Evolutionary conservation across 2,329 filamentous ascomycete species (phyloP).

Genomic region (Monosporascus sp.): DNA sequence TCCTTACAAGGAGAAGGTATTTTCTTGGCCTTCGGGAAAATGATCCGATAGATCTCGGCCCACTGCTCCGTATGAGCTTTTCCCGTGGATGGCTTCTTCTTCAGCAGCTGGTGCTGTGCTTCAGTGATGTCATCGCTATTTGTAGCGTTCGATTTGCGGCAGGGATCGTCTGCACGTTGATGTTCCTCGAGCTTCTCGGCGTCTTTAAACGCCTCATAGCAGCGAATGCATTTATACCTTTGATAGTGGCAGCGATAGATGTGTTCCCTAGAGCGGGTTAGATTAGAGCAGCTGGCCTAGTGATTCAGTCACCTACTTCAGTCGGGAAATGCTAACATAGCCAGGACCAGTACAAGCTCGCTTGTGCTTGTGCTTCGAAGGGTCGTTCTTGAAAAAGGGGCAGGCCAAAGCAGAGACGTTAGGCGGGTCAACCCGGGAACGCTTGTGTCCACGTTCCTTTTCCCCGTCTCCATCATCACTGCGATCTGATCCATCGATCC

Average conservation of each 20-base stretch:
- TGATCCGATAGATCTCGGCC: slow-evolving; percentile 4
- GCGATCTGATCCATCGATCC: slow-evolving; percentile 1
- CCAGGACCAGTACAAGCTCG: slow-evolving; percentile 5
- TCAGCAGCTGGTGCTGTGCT: slow-evolving; percentile 1
- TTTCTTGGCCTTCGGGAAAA: slow-evolving; percentile 1
- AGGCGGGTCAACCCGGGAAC: neutral
- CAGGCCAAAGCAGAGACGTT: slow-evolving; percentile 1
- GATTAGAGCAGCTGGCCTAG: neutral
- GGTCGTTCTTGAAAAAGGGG: slow-evolving; percentile 4
- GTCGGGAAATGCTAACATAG: neutral
- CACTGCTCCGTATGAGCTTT: neutral
- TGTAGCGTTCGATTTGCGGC: neutral
- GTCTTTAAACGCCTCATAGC: neutral
- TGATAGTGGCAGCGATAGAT: slow-evolving; percentile 4
- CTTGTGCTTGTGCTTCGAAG: neutral
- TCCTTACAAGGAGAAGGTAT: slow-evolving; percentile 5
- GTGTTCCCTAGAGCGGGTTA: slow-evolving; percentile 2
- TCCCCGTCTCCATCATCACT: slow-evolving; percentile 1
- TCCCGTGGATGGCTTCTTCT: slow-evolving; percentile 1
- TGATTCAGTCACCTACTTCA: neutral
- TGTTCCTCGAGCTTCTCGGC: slow-evolving; percentile 1
- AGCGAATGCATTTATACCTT: slow-evolving; percentile 3
- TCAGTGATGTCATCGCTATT: slow-evolving; percentile 1
- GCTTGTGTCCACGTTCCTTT: neutral
- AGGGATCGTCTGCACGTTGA: slow-evolving; percentile 1